Evolutionary conservation across 2,329 filamentous ascomycete genomes (phyloP).

Genomic region (Biscogniauxia marginata): DNA sequence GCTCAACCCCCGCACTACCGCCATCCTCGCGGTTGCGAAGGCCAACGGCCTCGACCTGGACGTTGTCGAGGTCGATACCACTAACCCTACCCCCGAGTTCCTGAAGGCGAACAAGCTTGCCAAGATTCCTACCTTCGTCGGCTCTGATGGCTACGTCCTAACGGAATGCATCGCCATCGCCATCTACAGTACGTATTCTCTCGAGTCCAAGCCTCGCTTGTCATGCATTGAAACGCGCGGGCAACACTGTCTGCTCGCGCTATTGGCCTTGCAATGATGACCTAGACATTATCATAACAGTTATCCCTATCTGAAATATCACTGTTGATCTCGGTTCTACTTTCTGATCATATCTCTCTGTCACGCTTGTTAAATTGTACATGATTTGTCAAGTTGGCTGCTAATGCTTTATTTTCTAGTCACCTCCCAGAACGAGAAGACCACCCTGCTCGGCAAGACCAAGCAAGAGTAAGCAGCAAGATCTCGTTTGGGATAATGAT

Average conservation of each 20-base stretch:
- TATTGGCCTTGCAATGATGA: slow-evolving; percentile 58
- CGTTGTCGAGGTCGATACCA: slow-evolving; percentile 68
- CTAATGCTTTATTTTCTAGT: slow-evolving; percentile 55
- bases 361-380: slow-evolving; percentile 19
- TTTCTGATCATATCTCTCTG: slow-evolving; percentile 63
- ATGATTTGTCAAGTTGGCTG: slow-evolving; percentile 10
- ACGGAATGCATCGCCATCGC: slow-evolving; percentile 91
- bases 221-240: slow-evolving; percentile 8
- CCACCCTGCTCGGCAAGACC: slow-evolving; percentile 97
- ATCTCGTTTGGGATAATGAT: background rate
- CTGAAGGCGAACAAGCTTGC: slow-evolving; percentile 80
- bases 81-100: slow-evolving; percentile 72
- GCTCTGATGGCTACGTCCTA: slow-evolving; percentile 85
- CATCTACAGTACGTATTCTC: slow-evolving; percentile 81
- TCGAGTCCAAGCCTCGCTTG: slow-evolving; percentile 12
- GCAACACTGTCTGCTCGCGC: slow-evolving; percentile 1
- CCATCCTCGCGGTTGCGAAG: slow-evolving; percentile 92
- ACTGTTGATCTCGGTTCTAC: slow-evolving; percentile 86
- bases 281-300: slow-evolving; percentile 73
- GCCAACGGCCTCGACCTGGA: slow-evolving; percentile 94
- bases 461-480: slow-evolving; percentile 83
- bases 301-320: slow-evolving; percentile 97
- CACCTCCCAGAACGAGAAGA: slow-evolving; percentile 99
- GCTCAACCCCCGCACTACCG: slow-evolving; percentile 87
- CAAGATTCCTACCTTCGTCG: slow-evolving; percentile 91